Conservation (phyloP, 768 basidiomycete genomes). For the Boletus vermiculosoides region DNA sequence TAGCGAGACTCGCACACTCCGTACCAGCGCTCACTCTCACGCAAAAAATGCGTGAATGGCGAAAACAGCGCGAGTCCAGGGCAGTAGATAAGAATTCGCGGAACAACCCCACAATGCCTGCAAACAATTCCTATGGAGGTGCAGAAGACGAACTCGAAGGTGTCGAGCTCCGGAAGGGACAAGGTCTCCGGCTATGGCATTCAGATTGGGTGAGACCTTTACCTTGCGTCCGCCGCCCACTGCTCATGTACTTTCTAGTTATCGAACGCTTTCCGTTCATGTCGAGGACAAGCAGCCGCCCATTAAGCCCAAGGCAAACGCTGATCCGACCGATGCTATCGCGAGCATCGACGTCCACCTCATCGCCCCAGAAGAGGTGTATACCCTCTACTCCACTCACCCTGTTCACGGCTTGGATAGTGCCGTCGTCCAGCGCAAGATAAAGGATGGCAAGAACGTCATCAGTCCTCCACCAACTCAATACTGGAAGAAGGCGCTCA, state of each 20-base stretch:
- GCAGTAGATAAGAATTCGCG: constrained; percentile 3
- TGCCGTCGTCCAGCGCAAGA: constrained; percentile 38
- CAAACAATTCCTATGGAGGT: constrained; percentile 7
- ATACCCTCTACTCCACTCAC: constrained; percentile 45
- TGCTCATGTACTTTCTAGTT: constrained; percentile 14
- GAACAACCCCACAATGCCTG: background rate
- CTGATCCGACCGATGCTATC: constrained; percentile 38
- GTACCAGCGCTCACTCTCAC: background rate
- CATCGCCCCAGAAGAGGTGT: constrained; percentile 41
- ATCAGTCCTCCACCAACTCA: constrained; percentile 49
- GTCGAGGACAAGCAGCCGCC: constrained; percentile 33
- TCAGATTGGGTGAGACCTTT: constrained; percentile 23
- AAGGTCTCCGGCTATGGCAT: constrained; percentile 25
- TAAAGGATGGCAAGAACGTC: constrained; percentile 46
- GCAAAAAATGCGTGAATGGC: constrained; percentile 13
- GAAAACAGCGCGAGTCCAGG: constrained; percentile 13
- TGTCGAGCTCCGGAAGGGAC: constrained; percentile 15
- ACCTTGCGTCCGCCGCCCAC: background rate
- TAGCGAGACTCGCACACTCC: background rate
- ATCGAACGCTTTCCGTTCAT: constrained; percentile 45
- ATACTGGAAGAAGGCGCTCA: constrained; percentile 48
- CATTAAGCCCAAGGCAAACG: constrained; percentile 10
- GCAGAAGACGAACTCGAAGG: constrained; percentile 18
- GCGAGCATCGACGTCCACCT: constrained; percentile 49
- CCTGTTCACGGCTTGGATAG: constrained; percentile 43